Evolutionary conservation across 768 basidiomycete genomes (phyloP).

Genomic region (Serendipita sp.): DNA sequence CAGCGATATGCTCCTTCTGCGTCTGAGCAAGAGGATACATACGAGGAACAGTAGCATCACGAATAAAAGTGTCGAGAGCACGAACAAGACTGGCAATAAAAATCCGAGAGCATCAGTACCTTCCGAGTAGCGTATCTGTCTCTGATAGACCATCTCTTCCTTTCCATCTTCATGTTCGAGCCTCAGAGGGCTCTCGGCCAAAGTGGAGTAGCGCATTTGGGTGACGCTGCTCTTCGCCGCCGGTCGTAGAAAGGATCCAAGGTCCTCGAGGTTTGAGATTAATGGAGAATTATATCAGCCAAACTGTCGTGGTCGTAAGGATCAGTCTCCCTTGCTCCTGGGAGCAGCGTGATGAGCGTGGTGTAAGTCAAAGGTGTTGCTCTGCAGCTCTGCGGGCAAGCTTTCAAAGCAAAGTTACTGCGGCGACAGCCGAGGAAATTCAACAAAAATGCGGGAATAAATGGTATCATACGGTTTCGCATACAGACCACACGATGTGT

Average conservation of each 20-base stretch:
- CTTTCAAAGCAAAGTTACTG: no score
- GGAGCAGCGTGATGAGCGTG: background rate
- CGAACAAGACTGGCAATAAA: slow-evolving; percentile 85
- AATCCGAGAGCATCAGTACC: slow-evolving; percentile 56
- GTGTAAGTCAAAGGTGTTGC: background rate
- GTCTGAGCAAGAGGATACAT: slow-evolving; percentile 71
- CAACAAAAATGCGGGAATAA: no score
- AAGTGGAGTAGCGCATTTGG: background rate
- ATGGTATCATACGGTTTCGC: no score
- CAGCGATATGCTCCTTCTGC: slow-evolving; percentile 59
- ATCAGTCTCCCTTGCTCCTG: background rate
- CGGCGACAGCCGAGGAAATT: no score
- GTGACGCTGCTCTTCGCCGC: background rate
- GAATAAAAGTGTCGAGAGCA: slow-evolving; percentile 83
- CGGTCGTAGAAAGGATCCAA: background rate
- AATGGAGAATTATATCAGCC: background rate
- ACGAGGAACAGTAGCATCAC: slow-evolving; percentile 83
- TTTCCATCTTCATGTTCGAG: background rate
- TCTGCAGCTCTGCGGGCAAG: background rate
- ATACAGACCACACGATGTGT: no score
- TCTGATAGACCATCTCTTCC: background rate
- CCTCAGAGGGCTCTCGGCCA: background rate
- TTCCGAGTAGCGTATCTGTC: background rate
- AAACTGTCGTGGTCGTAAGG: background rate
- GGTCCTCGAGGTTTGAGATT: background rate